Base-by-base conservation (phyloP, 129 eudicot genomes). In the Saposhnikovia divaricata region DNA sequence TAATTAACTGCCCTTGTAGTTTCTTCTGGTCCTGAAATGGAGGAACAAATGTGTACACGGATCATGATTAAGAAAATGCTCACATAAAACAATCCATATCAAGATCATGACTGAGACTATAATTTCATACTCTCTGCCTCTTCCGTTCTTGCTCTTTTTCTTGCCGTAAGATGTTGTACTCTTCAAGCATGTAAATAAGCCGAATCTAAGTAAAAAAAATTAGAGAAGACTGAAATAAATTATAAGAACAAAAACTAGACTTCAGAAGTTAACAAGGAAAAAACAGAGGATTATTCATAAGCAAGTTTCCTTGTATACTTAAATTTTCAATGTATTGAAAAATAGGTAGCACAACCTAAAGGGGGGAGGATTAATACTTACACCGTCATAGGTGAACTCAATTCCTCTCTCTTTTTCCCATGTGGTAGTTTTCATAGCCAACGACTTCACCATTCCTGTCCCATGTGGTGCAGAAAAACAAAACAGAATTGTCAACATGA, bases 161-260 rank as follows among this genome's bases (percentile, higher is more conserved):
- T 80, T 89, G 89, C 39, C 98, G 82, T 70, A 87, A 80, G 78
- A 86, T 84, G 69, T 65, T 88, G 82, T 96, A 92, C 55, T 87
- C 98, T 82, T 96, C 98, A 23, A 96, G 95, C 93, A 92, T 96
- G 59, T 93, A 86, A 76, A 92, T 88, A 79, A 96, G 93, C 45
- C 90, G 98, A 75, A 89, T 83, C 99, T 96, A 86, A 59, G 83
- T 25, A 70, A 9, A 18, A 44, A 82, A 38, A 71, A 19, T 5
- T 8, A 69, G 50, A 25, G 69, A 45, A 9, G 80, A 80, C 10
- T 23, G 53, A n/a, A 5, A 25, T 45, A 57, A 31, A 65, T 12
- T 15, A 13, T 15, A 44, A 15, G 70, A 34, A 16, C 42, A 34
- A 31, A 1, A 15, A 25, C 42, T 68, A 31, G 23, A 68, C 73